Conservation (phyloP, 2,329 filamentous ascomycete species). For the Pseudogymnoascus pannorum region DNA sequence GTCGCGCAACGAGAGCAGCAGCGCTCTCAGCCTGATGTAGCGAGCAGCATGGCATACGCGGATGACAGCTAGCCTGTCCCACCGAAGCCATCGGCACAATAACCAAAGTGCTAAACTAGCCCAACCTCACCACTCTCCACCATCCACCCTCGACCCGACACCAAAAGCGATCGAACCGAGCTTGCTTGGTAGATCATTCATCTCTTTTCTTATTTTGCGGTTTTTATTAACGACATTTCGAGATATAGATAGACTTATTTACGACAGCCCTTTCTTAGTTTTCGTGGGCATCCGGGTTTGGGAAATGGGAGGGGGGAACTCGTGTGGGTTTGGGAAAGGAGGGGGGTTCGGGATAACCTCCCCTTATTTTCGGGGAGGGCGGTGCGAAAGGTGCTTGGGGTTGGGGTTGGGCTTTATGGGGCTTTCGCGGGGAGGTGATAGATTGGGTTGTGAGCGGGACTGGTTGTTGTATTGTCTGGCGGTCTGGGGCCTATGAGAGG, state of each 20-base stretch:
- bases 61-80: background rate
- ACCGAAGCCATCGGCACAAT: background rate
- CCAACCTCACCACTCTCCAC: background rate
- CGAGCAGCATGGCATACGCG: background rate
- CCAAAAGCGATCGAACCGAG: background rate
- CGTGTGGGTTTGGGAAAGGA: background rate
- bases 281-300: background rate
- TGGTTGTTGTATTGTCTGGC: background rate
- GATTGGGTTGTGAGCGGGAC: background rate
- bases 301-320: background rate
- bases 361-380: background rate
- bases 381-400: background rate
- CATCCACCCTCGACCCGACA: background rate
- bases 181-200: background rate
- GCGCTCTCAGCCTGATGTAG: background rate
- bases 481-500: background rate
- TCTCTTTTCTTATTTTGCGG: background rate
- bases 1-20: constrained; percentile 47
- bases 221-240: background rate
- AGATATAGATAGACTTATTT: constrained; percentile 3
- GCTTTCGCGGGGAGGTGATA: no score
- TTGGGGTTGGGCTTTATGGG: background rate
- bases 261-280: background rate
- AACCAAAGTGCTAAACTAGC: background rate
- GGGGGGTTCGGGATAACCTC: background rate